Conservation (phyloP, 2,329 filamentous ascomycete genomes). For the Didymosphaeria variabile region DNA sequence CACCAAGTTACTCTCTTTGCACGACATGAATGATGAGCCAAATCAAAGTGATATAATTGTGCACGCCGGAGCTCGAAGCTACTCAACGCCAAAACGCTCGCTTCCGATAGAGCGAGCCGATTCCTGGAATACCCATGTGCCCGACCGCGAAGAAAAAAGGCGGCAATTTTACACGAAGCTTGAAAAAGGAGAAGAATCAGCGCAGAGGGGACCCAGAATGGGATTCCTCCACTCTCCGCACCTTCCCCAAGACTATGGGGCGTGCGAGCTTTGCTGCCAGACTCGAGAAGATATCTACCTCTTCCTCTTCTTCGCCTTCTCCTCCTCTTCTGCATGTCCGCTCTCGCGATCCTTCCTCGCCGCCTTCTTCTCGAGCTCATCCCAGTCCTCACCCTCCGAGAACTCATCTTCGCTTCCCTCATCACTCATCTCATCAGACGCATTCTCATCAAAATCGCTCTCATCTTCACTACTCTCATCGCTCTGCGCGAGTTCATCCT, state of each 20-base stretch:
- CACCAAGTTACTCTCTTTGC: neutral
- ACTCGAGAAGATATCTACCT: conserved; percentile 16
- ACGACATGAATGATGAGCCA: too few relatives aligned
- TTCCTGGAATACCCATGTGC: neutral
- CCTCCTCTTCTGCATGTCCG: conserved; percentile 63
- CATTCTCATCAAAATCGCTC: conserved; percentile 92
- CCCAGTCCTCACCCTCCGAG: conserved; percentile 81
- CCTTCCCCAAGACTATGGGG: neutral
- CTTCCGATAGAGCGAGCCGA: neutral
- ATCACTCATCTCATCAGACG: conserved; percentile 81
- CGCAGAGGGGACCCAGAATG: neutral
- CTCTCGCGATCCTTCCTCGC: conserved; percentile 69
- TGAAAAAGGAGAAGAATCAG: neutral
- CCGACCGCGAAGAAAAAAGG: conserved; percentile 9
- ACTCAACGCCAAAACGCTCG: neutral
- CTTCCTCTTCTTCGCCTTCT: conserved; percentile 72
- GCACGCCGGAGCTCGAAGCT: neutral
- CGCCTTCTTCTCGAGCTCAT: conserved; percentile 90
- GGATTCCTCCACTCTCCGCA: neutral
- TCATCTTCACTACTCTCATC: conserved; percentile 88
- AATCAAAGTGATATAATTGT: neutral
- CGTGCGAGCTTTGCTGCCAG: neutral
- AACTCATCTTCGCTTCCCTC: conserved; percentile 64
- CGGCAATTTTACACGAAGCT: conserved; percentile 14
- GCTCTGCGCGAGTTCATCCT: conserved; percentile 76